phyloP scores from a whole-genome alignment of 2,329 filamentous ascomycete species.

The Escovopsis sp. region DNA sequence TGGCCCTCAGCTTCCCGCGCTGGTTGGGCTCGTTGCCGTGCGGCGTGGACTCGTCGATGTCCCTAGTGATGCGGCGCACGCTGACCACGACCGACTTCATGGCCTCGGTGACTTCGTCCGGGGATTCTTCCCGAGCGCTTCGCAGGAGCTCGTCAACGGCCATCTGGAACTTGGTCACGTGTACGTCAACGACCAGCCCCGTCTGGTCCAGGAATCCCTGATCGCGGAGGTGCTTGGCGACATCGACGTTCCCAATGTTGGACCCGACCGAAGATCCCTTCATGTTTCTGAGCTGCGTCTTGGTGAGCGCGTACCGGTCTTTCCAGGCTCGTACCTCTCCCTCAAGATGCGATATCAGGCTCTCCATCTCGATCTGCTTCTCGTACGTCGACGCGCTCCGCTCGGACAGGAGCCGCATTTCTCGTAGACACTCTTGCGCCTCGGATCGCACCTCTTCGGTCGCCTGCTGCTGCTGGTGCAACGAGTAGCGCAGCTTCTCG shows the following conservation, averaged over 20 bases:
- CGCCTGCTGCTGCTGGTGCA: conserved; percentile 62
- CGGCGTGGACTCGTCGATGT: conserved; percentile 48
- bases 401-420: conserved; percentile 78
- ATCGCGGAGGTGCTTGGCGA: conserved; percentile 50
- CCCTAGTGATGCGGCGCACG: conserved; percentile 72
- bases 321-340: conserved; percentile 82
- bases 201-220: conserved; percentile 53
- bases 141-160: conserved; percentile 82
- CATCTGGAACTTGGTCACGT: conserved; percentile 91
- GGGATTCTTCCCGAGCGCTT: conserved; percentile 57
- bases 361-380: conserved; percentile 64
- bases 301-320: conserved; percentile 71
- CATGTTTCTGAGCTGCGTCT: conserved; percentile 72
- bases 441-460: conserved; percentile 79
- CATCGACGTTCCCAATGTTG: conserved; percentile 47
- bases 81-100: conserved; percentile 78
- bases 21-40: conserved; percentile 39
- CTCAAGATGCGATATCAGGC: conserved; percentile 62
- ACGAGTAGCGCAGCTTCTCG: conserved; percentile 46
- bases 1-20: conserved; percentile 57
- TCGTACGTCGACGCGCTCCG: conserved; percentile 68
- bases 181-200: conserved; percentile 76
- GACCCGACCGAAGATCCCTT: conserved; percentile 69
- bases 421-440: conserved; percentile 66
- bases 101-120: conserved; percentile 61